A percentile compares a stretch with the other conserved stretches of the same genome.
Evolutionary conservation across 1,284 basidiomycete genomes (phyloP).

Genomic region (Austroboletus rostrupii): DNA sequence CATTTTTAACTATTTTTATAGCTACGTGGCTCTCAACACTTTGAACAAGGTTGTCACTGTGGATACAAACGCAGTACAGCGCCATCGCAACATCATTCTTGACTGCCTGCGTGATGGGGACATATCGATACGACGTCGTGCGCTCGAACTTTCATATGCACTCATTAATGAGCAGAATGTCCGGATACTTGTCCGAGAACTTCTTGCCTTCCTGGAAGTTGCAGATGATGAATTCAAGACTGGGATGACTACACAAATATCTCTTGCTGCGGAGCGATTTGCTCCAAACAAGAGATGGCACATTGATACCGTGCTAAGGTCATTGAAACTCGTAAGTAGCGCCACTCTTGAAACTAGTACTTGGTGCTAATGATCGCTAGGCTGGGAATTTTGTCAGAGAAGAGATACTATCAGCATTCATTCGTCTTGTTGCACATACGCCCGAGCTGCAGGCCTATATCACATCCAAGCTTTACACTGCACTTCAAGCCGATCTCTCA

Average conservation of each 20-base stretch:
- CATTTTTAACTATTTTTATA: constrained; percentile 29
- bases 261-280: constrained; percentile 91
- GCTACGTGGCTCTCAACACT: constrained; percentile 97
- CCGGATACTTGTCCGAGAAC: constrained; percentile 86
- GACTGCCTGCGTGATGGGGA: constrained; percentile 98
- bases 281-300: constrained; percentile 99
- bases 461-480: constrained; percentile 86
- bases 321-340: constrained; percentile 79
- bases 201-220: constrained; percentile 95
- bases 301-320: constrained; percentile 94
- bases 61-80: constrained; percentile 97
- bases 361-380: constrained; percentile 35
- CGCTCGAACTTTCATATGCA: constrained; percentile 95
- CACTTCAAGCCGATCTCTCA: constrained; percentile 88
- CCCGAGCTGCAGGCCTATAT: constrained; percentile 97
- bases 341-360: background rate
- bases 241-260: constrained; percentile 96
- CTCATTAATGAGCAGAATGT: constrained; percentile 97
- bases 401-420: constrained; percentile 93
- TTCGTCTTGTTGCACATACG: constrained; percentile 94
- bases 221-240: constrained; percentile 99
- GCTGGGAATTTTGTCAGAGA: constrained; percentile 99
- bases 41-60: constrained; percentile 98
- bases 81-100: constrained; percentile 96
- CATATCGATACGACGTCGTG: constrained; percentile 95